Evolutionary conservation across 257 asterid species (phyloP), one percentile per base, ranked within the genome.

Genomic region (Oldenlandia corymbosa): DNA sequence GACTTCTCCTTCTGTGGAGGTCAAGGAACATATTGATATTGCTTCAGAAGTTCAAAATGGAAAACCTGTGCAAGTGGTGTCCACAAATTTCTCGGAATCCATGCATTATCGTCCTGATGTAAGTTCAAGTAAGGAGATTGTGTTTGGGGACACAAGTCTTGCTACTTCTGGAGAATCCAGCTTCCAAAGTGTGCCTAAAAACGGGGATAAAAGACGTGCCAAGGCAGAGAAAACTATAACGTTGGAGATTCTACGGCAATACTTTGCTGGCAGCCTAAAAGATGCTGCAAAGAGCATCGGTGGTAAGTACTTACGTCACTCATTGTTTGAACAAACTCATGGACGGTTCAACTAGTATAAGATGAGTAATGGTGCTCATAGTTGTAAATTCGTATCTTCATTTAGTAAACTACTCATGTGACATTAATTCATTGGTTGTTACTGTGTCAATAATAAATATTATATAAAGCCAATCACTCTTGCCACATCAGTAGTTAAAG

Each of bases 251-350:
- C 95, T 92, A 57, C 83, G 80, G 78, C 95, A 85, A 74, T 90
- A 92, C 73, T 92, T 92, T 70, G 86, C 98, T 14, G 95, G 95
- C 58, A 92, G 95, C 80, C 85, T 92, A 42, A 89, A 89, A 78
- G 98, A 92, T 71, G 98, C 98, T 65, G 98, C 98, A 47, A 85
- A 47, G 74, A 85, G 80, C 78, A 89, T 88, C 69, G 93, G 98
- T 54, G 98, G 97, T 86, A 75, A 80, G 97, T 72, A 60, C 47
- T 51, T 20, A 12, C 17, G 5, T 14, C n/a, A 7, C 17, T 1
- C 20, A 10, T 4, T 5, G 30, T 55, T 24, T 4, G 62, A 14
- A 10, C n/a, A 9, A 57, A 10, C 6, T 16, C 16, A 10, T 55
- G 60, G 42, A 31, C n/a, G 24, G 18, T 32, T 54, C 16, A 5